These are phyloP conservation scores for Schizopora paradoxa DNA, from an alignment of 1,284 basidiomycete species.

Conservation along the genomic window DNA sequence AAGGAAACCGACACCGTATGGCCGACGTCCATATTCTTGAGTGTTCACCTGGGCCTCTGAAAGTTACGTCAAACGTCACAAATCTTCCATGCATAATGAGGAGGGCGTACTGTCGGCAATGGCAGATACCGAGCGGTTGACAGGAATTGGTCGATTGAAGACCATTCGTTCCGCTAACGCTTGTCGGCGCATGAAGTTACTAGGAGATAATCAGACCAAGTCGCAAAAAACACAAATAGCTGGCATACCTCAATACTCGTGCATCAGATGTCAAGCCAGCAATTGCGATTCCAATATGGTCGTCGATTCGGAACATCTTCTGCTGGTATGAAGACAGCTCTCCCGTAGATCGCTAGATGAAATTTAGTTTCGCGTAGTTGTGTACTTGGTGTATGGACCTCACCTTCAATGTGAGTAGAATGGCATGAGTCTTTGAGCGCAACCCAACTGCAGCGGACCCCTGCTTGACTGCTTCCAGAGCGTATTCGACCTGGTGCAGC, in stretches of 20 bases:
- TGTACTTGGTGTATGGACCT: conserved; percentile 20
- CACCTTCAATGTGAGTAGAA: conserved; percentile 91
- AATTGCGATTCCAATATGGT: conserved; percentile 98
- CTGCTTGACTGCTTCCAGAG: conserved; percentile 98
- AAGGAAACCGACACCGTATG: conserved; percentile 98
- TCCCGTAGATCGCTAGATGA: conserved; percentile 85
- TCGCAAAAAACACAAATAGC: neutral
- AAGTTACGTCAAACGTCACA: conserved; percentile 9
- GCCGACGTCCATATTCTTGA: conserved; percentile 95
- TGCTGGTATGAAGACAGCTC: conserved; percentile 99
- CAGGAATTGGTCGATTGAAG: conserved; percentile 92
- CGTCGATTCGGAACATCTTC: conserved; percentile 99
- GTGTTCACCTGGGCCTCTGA: conserved; percentile 98
- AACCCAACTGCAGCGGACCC: conserved; percentile 97
- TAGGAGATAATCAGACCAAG: conserved; percentile 28
- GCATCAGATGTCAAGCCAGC: conserved; percentile 98
- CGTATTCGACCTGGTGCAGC: conserved; percentile 97
- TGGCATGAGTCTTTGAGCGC: conserved; percentile 91
- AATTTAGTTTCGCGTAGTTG: neutral
- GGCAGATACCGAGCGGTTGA: conserved; percentile 86
- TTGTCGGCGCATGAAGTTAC: conserved; percentile 99
- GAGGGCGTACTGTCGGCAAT: conserved; percentile 85
- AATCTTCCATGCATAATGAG: conserved; percentile 7
- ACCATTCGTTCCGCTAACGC: conserved; percentile 94
- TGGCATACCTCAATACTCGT: conserved; percentile 81